Evolutionary conservation across 345 rosid genomes (phyloP).

Genomic region (Eucalyptus regnans): DNA sequence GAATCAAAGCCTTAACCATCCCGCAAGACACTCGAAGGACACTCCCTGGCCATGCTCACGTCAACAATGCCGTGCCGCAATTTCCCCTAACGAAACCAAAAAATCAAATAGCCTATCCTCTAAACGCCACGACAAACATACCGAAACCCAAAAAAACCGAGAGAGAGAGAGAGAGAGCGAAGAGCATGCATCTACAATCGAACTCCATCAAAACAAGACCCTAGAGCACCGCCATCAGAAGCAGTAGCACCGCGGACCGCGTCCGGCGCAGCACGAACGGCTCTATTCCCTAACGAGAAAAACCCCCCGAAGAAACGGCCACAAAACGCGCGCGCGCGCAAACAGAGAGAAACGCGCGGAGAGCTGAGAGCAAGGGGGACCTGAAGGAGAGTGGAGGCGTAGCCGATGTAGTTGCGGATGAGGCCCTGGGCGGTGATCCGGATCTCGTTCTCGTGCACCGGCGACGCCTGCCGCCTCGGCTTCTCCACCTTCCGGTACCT

Average conservation of each 20-base stretch:
- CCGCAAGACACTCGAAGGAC: background rate
- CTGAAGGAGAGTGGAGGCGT: conserved; percentile 75
- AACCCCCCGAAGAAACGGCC: background rate
- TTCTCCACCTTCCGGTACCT: conserved; percentile 79
- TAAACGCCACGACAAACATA: background rate
- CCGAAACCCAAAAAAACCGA: background rate
- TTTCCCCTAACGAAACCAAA: background rate
- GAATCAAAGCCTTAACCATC: background rate
- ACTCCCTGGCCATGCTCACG: background rate
- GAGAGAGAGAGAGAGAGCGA: background rate
- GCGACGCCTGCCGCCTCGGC: conserved; percentile 42
- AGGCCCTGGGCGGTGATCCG: conserved; percentile 79
- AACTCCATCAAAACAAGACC: background rate
- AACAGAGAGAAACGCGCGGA: background rate
- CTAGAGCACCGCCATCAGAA: background rate
- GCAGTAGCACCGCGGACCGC: background rate
- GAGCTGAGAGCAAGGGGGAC: conserved; percentile 2
- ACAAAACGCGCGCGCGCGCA: background rate
- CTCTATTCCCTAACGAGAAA: background rate
- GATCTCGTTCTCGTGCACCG: conserved; percentile 83
- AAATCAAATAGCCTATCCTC: background rate
- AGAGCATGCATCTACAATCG: background rate
- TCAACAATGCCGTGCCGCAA: background rate
- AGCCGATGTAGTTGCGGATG: conserved; percentile 72
- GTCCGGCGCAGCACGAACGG: background rate